Evolutionary conservation across 164 flowering plant genomes (phyloP), one percentile per base, ranked within the genome.

Genomic region (Piper longum): DNA sequence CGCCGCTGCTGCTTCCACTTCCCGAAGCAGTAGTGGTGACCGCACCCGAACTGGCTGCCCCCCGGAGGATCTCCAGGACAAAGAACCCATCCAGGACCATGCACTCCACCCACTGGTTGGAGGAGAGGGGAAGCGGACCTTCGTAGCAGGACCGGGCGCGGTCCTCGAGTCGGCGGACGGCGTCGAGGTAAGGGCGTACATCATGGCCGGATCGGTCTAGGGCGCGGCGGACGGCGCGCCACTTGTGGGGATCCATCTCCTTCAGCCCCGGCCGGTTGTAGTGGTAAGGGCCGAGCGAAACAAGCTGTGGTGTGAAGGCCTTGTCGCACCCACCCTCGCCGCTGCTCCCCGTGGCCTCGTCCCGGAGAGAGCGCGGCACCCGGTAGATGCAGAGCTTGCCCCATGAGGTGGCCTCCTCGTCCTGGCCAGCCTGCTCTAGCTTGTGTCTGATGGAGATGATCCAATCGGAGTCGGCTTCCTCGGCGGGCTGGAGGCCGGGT

Each of bases 241-340:
- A 83, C 63, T 88, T 84, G 69, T 84, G 91, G 19, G 69, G 74
- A 12, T 88, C 87, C 95, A 85, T 83, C 43, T 71, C 81, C 17
- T 73, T 72, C 1, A 85, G 77, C 42, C 80, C 77, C 48, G 44
- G 70, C 66, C 66, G 74, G 8, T 79, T 75, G 64, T 78, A 84
- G 67, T 87, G 88, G 70, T 83, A 87, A 51, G 95, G 95, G 19
- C 95, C 95, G 18, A 87, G 39, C 17, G 95, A 81, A 7, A 83
- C 79, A 56, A 79, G 71, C 72, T 87, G 86, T 0, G 95, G 95
- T 9, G 76, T 76, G 64, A 75, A 81, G 44, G 91, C 82, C 65
- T 77, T 81, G 67, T 80, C 80, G 19, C 84, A 82, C 3, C 71
- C 78, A 39, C 19, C 59, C 39, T n/a, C 60, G n/a, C 76, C 82